Conservation (phyloP, 1,284 basidiomycete genomes). For the Mycosarcoma mackinlayi region DNA sequence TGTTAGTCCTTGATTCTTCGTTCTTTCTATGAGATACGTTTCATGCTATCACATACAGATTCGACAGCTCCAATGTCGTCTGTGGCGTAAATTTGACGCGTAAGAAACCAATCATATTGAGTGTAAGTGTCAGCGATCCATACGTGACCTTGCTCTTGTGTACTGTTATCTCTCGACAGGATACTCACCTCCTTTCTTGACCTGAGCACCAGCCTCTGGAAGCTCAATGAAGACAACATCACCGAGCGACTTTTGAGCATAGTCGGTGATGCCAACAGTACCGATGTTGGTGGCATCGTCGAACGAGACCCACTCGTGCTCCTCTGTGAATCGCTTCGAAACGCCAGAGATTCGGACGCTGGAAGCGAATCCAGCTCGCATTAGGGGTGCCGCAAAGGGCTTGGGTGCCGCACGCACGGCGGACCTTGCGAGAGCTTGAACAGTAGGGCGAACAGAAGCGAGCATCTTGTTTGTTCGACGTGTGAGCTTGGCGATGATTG, state of each 20-base stretch:
- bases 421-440: constrained; percentile 21
- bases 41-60: constrained; percentile 72
- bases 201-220: constrained; percentile 76
- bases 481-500: background rate
- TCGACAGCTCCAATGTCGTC: constrained; percentile 95
- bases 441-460: constrained; percentile 35
- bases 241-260: constrained; percentile 90
- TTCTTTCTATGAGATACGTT: too few relatives aligned
- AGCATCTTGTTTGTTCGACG: constrained; percentile 24
- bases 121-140: background rate
- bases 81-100: constrained; percentile 67
- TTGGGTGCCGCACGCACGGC: constrained; percentile 35
- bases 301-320: constrained; percentile 89
- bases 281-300: constrained; percentile 84
- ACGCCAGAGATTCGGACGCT: constrained; percentile 29
- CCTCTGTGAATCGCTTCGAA: constrained; percentile 73
- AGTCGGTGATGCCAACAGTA: constrained; percentile 88
- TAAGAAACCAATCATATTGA: background rate
- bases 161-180: background rate
- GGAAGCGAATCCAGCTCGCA: constrained; percentile 43
- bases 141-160: background rate
- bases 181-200: constrained; percentile 80
- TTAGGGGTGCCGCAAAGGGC: constrained; percentile 25
- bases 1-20: constrained; percentile 2
- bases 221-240: constrained; percentile 99